These are phyloP conservation scores for Clarkia xantiana DNA, from an alignment of 345 rosid species.

Conservation along the genomic window DNA sequence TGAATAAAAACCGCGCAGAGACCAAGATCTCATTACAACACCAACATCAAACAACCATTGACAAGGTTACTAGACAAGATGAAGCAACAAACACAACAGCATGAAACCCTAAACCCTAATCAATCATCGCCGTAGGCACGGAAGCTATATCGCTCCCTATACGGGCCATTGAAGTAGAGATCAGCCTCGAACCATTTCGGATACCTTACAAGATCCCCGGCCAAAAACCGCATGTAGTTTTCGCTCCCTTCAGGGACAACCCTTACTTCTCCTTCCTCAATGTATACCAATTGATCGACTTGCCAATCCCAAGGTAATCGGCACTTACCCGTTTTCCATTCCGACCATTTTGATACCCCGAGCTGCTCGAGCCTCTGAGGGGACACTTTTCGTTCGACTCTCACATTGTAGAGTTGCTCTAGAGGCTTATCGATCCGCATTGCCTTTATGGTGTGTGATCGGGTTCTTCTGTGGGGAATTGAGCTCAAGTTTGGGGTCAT, in stretches of 20 bases:
- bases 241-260: slow-evolving; percentile 84
- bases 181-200: slow-evolving; percentile 98
- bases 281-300: slow-evolving; percentile 82
- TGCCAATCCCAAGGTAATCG: slow-evolving; percentile 92
- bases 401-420: slow-evolving; percentile 70
- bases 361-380: slow-evolving; percentile 44
- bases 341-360: slow-evolving; percentile 70
- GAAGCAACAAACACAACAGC: too few relatives aligned
- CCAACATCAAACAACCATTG: too few relatives aligned
- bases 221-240: slow-evolving; percentile 59
- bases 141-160: slow-evolving; percentile 75
- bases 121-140: slow-evolving; percentile 76
- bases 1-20: too few relatives aligned
- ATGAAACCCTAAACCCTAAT: slow-evolving; percentile 1
- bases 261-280: slow-evolving; percentile 94
- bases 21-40: too few relatives aligned
- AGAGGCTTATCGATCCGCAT: slow-evolving; percentile 52
- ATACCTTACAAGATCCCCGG: slow-evolving; percentile 81
- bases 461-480: slow-evolving; percentile 7
- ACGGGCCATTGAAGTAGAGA: slow-evolving; percentile 72
- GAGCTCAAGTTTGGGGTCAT: neutral
- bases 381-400: slow-evolving; percentile 57
- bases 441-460: slow-evolving; percentile 21
- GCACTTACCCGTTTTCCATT: slow-evolving; percentile 79
- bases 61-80: too few relatives aligned